Evolutionary conservation across 1,284 basidiomycete species (phyloP), one percentile per base, ranked within the genome.

Genomic region (Trametes pubescens): DNA sequence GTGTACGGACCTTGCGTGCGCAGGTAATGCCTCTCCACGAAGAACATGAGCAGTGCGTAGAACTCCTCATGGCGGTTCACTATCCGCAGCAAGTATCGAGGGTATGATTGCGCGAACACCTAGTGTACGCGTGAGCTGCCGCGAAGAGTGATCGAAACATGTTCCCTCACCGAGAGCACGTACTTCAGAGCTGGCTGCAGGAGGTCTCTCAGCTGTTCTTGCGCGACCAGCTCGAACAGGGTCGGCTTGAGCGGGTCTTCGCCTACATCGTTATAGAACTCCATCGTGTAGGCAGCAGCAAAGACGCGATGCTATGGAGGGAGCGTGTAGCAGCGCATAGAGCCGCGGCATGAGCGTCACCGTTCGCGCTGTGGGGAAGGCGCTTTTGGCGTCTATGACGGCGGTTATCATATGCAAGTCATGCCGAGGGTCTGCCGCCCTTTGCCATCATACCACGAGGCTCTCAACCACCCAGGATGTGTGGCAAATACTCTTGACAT

Each of bases 11-110:
- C 91, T 77, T 91, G 89, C 76, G 85, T 91, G 69, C 85, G 86
- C 57, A 99, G 87, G 77, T 98, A 98, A 79, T 98, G 91, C 29
- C 89, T 82, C 79, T 99, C 98, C 5, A 99, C 88, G 60, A 95
- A 84, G 47, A 95, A 80, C 89, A 99, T 95, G 60, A 98, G 81
- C 16, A 88, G 66, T 0, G 95, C 93, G 74, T 98, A 99, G 73
- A 98, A 92, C 77, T 99, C 97, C 76, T 99, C 98, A 81, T 99
- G 97, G 44, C 88, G 82, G 77, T 99, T 99, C 14, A 98, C 94
- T 57, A 99, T 82, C 18, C 92, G 88, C 40, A 99, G 79, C 38
- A 99, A 85, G 77, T 98, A 96, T 58, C 98, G 87, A 7, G 98
- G 98, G 76, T 99, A 93, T 62, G 91, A 86, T 81, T 99, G 96